These are phyloP conservation scores for Puccinia triticina DNA, from an alignment of 1,284 basidiomycete species.

Conservation along the genomic window DNA sequence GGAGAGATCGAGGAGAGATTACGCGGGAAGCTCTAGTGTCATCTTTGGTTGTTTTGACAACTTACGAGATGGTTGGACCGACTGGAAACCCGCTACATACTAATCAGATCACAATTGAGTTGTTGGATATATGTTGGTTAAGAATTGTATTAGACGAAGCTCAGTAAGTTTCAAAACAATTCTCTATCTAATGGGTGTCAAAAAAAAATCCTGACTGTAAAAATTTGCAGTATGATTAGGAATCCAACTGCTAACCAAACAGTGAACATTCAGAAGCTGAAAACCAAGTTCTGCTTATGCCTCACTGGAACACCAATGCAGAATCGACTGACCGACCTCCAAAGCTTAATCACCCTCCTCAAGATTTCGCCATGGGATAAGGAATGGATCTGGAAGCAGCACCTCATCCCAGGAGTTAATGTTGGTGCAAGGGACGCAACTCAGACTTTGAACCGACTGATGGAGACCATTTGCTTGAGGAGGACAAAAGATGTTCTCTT, in stretches of 20 bases:
- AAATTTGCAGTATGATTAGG: background rate
- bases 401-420: slow-evolving; percentile 11
- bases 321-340: slow-evolving; percentile 5
- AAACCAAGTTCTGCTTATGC: background rate
- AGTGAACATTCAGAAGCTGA: background rate
- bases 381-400: slow-evolving; percentile 19
- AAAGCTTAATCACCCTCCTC: slow-evolving; percentile 6
- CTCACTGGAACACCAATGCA: background rate
- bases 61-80: background rate
- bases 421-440: background rate
- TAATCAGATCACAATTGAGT: background rate
- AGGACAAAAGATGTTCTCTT: slow-evolving; percentile 8
- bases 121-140: background rate
- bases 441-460: background rate
- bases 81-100: background rate
- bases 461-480: slow-evolving; percentile 16
- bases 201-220: background rate
- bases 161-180: background rate
- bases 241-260: background rate
- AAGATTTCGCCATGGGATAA: background rate
- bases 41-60: background rate
- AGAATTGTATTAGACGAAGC: slow-evolving; percentile 10
- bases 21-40: too few species aligned
- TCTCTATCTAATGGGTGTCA: background rate
- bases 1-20: too few species aligned